Base-by-base conservation (phyloP, 139 green algal species). In the Tetradesmus lagerheimii region DNA sequence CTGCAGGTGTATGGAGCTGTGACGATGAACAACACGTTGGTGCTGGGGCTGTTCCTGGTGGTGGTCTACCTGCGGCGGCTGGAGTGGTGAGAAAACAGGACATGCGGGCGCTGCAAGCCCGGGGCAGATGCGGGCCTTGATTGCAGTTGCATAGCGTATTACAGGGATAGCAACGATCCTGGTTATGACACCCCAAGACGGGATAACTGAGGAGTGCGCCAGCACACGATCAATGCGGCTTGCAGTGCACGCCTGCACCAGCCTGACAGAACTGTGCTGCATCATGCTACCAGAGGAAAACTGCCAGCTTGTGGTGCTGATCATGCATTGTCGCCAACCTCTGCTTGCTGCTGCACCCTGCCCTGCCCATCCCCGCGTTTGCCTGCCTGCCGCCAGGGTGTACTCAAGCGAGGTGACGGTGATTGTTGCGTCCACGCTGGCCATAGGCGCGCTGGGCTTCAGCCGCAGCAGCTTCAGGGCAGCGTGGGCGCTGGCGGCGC, bases 21-120 rank as follows among this genome's bases (percentile, higher is more conserved):
- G 6, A 94, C 92, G 0, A 94, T 97, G 90, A 97, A 97, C 93
- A 97, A 97, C 92, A 96, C 94, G 5, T 35, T 97, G 91, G 94
- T 93, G 64, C 86, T 97, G 43, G 95, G 94, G 20, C 87, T 96
- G 15, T 97, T 97, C 93, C 78, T 97, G n/a, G 37, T 92, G 31
- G 79, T 97, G 47, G 89, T 97, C 23, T 93, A 95, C 80, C 11
- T 91, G 20, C 88, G 91, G 31, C 31, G 53, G 16, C 77, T 97
- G 37, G 57, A 67, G 16, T 97, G 95, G 95, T 71, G 57, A 71
- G 57, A n/a, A n/a, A n/a, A n/a, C n/a, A n/a, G n/a, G n/a, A n/a
- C n/a, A n/a, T n/a, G n/a, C n/a, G n/a, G n/a, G 47, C 6, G 5
- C 47, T 23, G 47, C 5, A 62, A 9, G 43, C 43, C 43, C 5